A percentile compares a stretch with the other conserved stretches of the same genome.
These are phyloP conservation scores for Strigomonas galati DNA, from an alignment of 208 protist species.

Conservation along the genomic window DNA sequence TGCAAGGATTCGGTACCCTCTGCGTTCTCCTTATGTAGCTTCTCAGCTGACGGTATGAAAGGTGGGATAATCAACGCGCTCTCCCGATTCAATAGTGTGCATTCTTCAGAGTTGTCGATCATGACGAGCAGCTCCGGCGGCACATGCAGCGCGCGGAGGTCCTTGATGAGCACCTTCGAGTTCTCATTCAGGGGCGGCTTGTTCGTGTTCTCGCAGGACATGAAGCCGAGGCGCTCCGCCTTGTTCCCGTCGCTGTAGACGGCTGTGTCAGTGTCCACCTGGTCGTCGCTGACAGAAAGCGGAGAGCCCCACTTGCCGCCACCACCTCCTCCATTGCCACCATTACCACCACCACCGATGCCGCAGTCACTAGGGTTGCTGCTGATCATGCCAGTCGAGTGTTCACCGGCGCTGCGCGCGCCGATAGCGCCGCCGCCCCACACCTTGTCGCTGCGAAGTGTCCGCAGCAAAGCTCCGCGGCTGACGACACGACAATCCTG, in stretches of 20 bases:
- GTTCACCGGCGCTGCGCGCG: neutral
- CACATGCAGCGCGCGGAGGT: slow-evolving; percentile 78
- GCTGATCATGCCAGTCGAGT: neutral
- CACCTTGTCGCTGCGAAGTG: slow-evolving; percentile 24
- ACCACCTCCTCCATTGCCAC: no score
- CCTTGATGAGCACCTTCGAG: slow-evolving; percentile 74
- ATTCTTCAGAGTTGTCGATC: slow-evolving; percentile 86
- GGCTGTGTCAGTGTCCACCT: neutral
- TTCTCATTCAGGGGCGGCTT: slow-evolving; percentile 35
- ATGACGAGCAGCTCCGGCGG: slow-evolving; percentile 80
- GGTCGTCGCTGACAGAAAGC: neutral
- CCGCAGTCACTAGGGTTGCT: neutral
- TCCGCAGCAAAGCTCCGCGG: slow-evolving; percentile 38
- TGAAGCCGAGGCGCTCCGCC: neutral
- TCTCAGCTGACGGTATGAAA: slow-evolving; percentile 56
- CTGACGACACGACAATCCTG: slow-evolving; percentile 70
- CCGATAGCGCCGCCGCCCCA: slow-evolving; percentile 13
- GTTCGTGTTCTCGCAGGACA: no score
- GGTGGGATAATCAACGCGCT: slow-evolving; percentile 79
- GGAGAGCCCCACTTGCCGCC: neutral
- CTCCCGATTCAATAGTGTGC: slow-evolving; percentile 67
- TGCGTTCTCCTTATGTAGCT: slow-evolving; percentile 12
- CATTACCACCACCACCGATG: neutral
- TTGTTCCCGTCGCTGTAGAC: slow-evolving; percentile 1
- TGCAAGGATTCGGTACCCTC: neutral